These are phyloP conservation scores for Coemansia sp. DNA, from an alignment of 192 early-diverging fungal genomes.

Conservation along the genomic window DNA sequence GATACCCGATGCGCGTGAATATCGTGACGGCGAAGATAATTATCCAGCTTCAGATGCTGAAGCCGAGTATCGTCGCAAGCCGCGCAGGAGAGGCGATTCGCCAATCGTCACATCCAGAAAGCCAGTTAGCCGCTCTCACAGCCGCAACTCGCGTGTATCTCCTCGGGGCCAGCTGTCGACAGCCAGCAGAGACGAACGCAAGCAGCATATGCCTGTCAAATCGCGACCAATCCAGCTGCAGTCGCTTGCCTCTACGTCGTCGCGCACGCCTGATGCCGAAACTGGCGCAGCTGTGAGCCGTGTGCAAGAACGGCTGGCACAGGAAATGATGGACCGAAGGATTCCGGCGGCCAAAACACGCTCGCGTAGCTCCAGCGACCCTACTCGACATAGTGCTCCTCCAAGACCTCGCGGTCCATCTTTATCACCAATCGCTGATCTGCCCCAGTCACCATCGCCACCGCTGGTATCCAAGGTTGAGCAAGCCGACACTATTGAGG, in stretches of 20 bases:
- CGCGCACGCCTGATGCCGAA: constrained; percentile 3
- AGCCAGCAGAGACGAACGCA: not conserved
- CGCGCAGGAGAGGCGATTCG: constrained; percentile 1
- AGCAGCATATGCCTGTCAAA: constrained; percentile 18
- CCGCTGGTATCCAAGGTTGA: constrained; percentile 8
- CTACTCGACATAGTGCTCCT: not conserved
- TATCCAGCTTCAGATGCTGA: constrained; percentile 20
- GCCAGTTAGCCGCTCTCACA: constrained; percentile 24
- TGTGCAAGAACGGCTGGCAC: constrained; percentile 39
- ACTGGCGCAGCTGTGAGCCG: constrained; percentile 39
- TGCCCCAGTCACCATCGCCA: constrained; percentile 12
- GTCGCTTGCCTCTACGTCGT: not conserved
- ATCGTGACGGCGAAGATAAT: not conserved
- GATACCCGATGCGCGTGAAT: not conserved
- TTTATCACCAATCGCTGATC: constrained; percentile 21
- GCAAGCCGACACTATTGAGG: constrained; percentile 32
- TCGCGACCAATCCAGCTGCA: constrained; percentile 37
- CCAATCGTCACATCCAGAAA: constrained; percentile 5
- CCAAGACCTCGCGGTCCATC: constrained; percentile 32
- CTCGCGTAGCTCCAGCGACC: constrained; percentile 9
- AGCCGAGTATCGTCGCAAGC: constrained; percentile 12
- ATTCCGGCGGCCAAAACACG: not conserved
- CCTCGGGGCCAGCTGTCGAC: not conserved
- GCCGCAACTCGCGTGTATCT: constrained; percentile 7
- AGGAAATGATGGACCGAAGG: constrained; percentile 20